Percentiles rank a stretch among this genome's conserved stretches.
Conservation (phyloP, 2,329 filamentous ascomycete genomes). For the Alternaria novae-zelandiae region DNA sequence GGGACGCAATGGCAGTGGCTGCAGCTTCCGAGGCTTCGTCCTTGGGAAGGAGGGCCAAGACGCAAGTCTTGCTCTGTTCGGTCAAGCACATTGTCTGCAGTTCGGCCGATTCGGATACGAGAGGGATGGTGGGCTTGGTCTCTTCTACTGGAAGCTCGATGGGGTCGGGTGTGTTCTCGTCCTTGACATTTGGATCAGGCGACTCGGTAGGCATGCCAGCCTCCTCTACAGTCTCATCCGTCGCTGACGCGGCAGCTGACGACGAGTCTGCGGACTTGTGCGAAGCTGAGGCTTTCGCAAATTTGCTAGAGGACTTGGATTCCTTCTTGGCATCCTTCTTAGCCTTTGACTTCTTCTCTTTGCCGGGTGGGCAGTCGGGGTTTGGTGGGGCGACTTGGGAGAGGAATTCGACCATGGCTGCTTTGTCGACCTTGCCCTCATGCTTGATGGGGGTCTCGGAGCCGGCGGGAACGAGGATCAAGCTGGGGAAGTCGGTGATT, state of each 20-base stretch:
- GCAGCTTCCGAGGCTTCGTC: conserved; percentile 57
- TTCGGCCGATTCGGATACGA: conserved; percentile 68
- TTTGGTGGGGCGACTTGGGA: conserved; percentile 80
- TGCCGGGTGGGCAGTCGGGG: conserved; percentile 69
- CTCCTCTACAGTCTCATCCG: conserved; percentile 58
- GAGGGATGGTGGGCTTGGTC: conserved; percentile 66
- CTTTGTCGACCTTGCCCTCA: conserved; percentile 84
- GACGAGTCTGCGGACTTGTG: conserved; percentile 59
- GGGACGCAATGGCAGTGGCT: conserved; percentile 53
- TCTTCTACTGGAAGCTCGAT: conserved; percentile 60
- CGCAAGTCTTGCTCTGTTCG: conserved; percentile 78
- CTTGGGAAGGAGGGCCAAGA: conserved; percentile 65
- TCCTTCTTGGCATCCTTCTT: conserved; percentile 55
- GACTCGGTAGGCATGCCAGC: conserved; percentile 60
- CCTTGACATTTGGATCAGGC: conserved; percentile 56
- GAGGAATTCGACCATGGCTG: conserved; percentile 80
- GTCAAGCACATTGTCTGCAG: conserved; percentile 76
- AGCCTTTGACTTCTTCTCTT: conserved; percentile 52
- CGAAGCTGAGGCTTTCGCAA: conserved; percentile 59
- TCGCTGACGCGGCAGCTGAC: conserved; percentile 56
- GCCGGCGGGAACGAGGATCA: conserved; percentile 79
- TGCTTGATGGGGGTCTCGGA: conserved; percentile 74
- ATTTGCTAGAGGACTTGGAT: conserved; percentile 56
- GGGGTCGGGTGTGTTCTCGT: conserved; percentile 54
- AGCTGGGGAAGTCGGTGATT: conserved; percentile 76